Percentiles rank a stretch among this genome's conserved stretches.
Conservation (phyloP, 306 rosid genomes). For the Carpinus fangiana region DNA sequence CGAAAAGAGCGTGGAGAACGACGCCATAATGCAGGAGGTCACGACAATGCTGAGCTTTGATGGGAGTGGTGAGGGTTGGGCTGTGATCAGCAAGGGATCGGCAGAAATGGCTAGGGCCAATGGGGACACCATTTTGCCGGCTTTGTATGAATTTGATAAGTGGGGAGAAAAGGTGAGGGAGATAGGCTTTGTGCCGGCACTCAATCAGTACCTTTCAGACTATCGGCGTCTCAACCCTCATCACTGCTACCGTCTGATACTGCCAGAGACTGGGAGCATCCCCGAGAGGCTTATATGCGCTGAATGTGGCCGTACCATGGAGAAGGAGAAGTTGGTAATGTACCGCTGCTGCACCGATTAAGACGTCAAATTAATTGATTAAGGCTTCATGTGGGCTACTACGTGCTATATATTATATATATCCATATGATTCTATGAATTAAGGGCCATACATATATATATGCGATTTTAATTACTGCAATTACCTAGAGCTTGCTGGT, state of each 20-base stretch:
- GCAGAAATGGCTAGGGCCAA: conserved; percentile 29
- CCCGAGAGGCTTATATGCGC: conserved; percentile 36
- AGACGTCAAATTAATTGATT: too few species aligned
- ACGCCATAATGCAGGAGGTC: conserved; percentile 43
- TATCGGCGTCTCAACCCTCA: conserved; percentile 35
- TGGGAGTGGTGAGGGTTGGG: conserved; percentile 45
- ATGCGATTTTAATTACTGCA: neutral
- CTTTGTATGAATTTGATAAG: conserved; percentile 20
- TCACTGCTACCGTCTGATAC: conserved; percentile 40
- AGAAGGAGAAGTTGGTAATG: conserved; percentile 47
- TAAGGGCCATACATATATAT: too few species aligned
- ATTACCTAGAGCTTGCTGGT: neutral
- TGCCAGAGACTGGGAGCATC: conserved; percentile 33
- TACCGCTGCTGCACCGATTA: conserved; percentile 48
- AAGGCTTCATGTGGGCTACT: too few species aligned
- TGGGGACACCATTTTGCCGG: conserved; percentile 27
- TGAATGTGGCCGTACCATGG: conserved; percentile 44
- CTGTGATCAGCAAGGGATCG: conserved; percentile 24
- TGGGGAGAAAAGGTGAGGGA: conserved; percentile 38
- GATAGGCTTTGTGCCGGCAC: conserved; percentile 31
- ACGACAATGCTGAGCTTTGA: conserved; percentile 42
- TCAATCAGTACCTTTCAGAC: conserved; percentile 32
- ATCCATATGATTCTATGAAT: too few species aligned
- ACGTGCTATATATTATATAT: too few species aligned
- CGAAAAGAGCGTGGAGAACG: conserved; percentile 19